phyloP scores from a whole-genome alignment of 2,329 filamentous ascomycete genomes.

The Colletotrichum sp. region DNA sequence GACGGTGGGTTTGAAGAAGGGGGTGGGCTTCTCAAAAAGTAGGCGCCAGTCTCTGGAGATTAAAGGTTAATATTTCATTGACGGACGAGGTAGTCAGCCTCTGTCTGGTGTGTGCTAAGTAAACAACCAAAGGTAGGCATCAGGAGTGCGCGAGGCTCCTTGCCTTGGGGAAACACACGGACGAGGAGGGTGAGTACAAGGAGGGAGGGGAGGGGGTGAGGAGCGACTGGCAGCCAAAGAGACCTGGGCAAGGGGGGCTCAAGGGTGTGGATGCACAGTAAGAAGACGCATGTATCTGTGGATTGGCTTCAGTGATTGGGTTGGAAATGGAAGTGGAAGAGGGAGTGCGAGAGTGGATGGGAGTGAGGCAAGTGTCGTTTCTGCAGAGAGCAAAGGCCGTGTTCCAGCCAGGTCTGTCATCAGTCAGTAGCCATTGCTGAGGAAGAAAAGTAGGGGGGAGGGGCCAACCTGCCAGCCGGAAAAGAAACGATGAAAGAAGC shows the following conservation, averaged over 20 bases:
- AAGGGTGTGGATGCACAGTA: not conserved
- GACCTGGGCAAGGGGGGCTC: not conserved
- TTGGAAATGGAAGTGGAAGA: not conserved
- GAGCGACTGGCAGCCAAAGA: constrained; percentile 1
- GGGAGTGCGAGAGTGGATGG: constrained; percentile 1
- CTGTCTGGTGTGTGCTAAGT: not conserved
- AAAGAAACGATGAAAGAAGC: constrained; percentile 21
- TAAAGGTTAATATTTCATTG: constrained; percentile 12
- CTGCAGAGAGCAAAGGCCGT: not conserved
- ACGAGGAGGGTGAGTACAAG: constrained; percentile 6
- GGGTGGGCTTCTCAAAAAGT: constrained; percentile 15
- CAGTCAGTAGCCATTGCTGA: constrained; percentile 8
- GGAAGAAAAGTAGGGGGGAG: constrained; percentile 4
- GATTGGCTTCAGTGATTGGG: not conserved
- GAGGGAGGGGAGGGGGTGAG: constrained; percentile 3
- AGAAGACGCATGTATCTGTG: not conserved
- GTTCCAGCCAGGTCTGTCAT: constrained; percentile 21
- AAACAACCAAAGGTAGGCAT: not conserved
- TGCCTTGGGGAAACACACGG: constrained; percentile 18
- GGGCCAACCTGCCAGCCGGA: constrained; percentile 8
- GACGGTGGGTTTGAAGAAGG: constrained; percentile 15
- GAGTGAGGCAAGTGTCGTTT: not conserved
- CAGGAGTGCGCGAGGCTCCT: constrained; percentile 16
- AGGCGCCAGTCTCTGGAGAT: constrained; percentile 13
- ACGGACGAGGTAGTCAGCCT: constrained; percentile 1